Conservation (phyloP, 768 basidiomycete genomes). For the Lentinula aciculospora region DNA sequence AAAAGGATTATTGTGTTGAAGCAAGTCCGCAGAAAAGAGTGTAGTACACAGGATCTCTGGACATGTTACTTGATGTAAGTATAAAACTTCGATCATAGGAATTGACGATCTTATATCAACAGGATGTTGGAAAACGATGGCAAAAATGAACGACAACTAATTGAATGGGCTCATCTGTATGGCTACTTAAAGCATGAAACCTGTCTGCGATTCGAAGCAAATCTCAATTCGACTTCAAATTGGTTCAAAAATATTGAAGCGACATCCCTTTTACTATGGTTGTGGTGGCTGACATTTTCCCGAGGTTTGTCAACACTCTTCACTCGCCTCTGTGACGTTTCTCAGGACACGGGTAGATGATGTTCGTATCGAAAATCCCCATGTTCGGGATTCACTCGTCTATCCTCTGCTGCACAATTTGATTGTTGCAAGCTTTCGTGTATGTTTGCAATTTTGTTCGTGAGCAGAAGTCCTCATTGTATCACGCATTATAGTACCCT, state of each 20-base stretch:
- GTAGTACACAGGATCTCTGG: constrained; percentile 42
- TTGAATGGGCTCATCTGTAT: constrained; percentile 32
- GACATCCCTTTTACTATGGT: constrained; percentile 36
- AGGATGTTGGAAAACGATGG: constrained; percentile 46
- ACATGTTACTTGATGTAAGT: constrained; percentile 43
- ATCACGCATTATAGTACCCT: constrained; percentile 30
- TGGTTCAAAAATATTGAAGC: constrained; percentile 27
- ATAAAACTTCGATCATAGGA: background rate
- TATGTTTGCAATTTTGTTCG: constrained; percentile 13
- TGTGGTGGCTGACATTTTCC: constrained; percentile 40
- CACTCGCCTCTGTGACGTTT: constrained; percentile 6
- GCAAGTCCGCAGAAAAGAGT: constrained; percentile 28
- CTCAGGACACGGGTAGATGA: constrained; percentile 21
- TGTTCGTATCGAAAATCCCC: constrained; percentile 22
- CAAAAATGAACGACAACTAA: constrained; percentile 36
- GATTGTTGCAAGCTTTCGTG: constrained; percentile 35
- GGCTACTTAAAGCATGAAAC: constrained; percentile 18
- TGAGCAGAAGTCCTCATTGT: constrained; percentile 2
- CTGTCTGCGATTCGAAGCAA: constrained; percentile 4
- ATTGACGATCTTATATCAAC: background rate
- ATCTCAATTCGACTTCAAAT: constrained; percentile 4
- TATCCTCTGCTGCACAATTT: constrained; percentile 30
- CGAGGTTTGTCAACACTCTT: constrained; percentile 23
- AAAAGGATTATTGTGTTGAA: constrained; percentile 34
- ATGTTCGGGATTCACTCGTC: constrained; percentile 19